Evolutionary conservation across 257 asterid genomes (phyloP).

Genomic region (Fraxinus cuspidata): DNA sequence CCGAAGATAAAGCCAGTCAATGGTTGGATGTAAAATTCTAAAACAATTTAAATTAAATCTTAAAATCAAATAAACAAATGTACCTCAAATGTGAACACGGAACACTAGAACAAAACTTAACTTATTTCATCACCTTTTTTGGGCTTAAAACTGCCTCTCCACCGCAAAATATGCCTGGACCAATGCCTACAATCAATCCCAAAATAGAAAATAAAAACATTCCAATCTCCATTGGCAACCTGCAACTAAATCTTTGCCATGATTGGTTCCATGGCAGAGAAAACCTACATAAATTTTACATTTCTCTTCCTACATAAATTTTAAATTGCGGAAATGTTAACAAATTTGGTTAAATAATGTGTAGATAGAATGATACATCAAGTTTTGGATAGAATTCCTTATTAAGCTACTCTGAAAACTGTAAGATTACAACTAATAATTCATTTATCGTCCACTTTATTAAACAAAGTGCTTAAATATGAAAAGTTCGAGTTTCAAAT

Average conservation of each 20-base stretch:
- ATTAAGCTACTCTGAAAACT: no score
- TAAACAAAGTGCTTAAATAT: no score
- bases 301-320: background rate
- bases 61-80: no score
- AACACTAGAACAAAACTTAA: no score
- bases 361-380: background rate
- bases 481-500: no score
- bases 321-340: no score
- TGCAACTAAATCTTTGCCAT: background rate
- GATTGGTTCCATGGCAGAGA: background rate
- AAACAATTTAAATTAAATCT: no score
- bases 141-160: background rate
- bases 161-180: background rate
- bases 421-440: no score
- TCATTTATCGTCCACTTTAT: no score
- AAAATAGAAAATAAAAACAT: background rate
- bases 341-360: background rate
- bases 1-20: no score
- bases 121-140: background rate
- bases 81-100: no score
- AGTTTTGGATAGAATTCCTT: background rate
- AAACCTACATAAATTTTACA: background rate
- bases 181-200: background rate
- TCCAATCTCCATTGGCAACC: background rate
- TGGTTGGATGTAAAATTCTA: no score